Conservation (phyloP, 345 rosid species). For the Zanthoxylum bungeanum region DNA sequence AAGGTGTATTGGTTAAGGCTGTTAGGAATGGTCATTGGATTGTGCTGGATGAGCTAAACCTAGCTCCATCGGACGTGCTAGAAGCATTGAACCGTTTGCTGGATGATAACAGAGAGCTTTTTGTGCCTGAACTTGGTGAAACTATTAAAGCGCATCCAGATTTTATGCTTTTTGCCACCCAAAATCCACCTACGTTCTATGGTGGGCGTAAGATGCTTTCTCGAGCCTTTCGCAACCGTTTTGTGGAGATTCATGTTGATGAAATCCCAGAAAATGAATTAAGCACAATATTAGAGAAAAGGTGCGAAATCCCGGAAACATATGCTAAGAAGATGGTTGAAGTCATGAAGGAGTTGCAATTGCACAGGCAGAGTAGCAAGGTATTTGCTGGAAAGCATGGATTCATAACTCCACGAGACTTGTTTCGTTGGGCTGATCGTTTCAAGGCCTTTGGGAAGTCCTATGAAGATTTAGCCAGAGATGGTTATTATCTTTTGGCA, state of each 20-base stretch:
- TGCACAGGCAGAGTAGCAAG: slow-evolving; percentile 86
- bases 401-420: slow-evolving; percentile 90
- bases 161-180: slow-evolving; percentile 98
- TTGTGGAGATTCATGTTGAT: slow-evolving; percentile 97
- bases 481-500: slow-evolving; percentile 90
- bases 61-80: slow-evolving; percentile 96
- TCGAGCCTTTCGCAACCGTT: slow-evolving; percentile 95
- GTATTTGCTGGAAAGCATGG: slow-evolving; percentile 99
- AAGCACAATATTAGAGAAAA: slow-evolving; percentile 56
- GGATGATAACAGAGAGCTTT: slow-evolving; percentile 95
- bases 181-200: slow-evolving; percentile 88
- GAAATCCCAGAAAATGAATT: slow-evolving; percentile 90
- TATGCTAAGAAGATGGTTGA: slow-evolving; percentile 84
- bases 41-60: slow-evolving; percentile 89
- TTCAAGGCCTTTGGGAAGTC: slow-evolving; percentile 61
- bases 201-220: slow-evolving; percentile 99
- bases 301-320: slow-evolving; percentile 70
- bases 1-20: slow-evolving; percentile 94
- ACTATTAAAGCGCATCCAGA: slow-evolving; percentile 78
- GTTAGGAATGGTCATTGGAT: slow-evolving; percentile 90
- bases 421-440: slow-evolving; percentile 96
- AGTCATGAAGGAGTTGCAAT: slow-evolving; percentile 90
- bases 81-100: slow-evolving; percentile 91
- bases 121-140: slow-evolving; percentile 80
- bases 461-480: slow-evolving; percentile 81